These are phyloP conservation scores for Murraya paniculata DNA, from an alignment of 345 rosid genomes.

Conservation along the genomic window DNA sequence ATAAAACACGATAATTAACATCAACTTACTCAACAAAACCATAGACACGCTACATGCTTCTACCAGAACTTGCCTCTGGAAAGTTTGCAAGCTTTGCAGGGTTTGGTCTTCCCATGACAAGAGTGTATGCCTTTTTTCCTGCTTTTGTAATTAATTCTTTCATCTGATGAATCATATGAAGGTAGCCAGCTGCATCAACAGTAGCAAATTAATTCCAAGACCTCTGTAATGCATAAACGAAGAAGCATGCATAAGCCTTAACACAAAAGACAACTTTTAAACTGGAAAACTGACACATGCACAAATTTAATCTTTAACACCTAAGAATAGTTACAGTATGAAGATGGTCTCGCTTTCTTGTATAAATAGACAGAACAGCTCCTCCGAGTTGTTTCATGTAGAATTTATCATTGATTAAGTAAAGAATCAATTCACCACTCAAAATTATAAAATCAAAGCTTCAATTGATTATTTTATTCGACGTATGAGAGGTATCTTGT, in stretches of 20 bases:
- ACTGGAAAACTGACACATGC: neutral
- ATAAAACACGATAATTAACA: conserved; percentile 11
- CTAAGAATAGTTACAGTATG: neutral
- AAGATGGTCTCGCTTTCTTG: neutral
- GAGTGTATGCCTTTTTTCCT: conserved; percentile 82
- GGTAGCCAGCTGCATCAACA: conserved; percentile 82
- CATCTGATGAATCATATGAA: conserved; percentile 82
- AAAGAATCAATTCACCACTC: neutral
- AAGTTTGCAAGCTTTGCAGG: conserved; percentile 96
- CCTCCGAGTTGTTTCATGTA: neutral
- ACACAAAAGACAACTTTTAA: neutral
- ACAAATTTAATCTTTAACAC: neutral
- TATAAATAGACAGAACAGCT: neutral
- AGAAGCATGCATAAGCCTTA: neutral
- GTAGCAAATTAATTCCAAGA: neutral
- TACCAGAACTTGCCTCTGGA: conserved; percentile 58
- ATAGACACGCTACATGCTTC: neutral
- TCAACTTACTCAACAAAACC: conserved; percentile 4
- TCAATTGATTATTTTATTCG: neutral
- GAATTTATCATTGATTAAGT: neutral
- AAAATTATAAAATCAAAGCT: neutral
- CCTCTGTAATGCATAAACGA: neutral
- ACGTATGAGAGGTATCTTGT: neutral
- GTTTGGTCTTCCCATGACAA: conserved; percentile 93
- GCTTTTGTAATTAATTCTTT: conserved; percentile 64